A percentile compares a stretch with the other conserved stretches of the same genome.
These are phyloP conservation scores for Cyanidioschyzon merolae DNA, from an alignment of 23 red algal genomes.

Conservation along the genomic window DNA sequence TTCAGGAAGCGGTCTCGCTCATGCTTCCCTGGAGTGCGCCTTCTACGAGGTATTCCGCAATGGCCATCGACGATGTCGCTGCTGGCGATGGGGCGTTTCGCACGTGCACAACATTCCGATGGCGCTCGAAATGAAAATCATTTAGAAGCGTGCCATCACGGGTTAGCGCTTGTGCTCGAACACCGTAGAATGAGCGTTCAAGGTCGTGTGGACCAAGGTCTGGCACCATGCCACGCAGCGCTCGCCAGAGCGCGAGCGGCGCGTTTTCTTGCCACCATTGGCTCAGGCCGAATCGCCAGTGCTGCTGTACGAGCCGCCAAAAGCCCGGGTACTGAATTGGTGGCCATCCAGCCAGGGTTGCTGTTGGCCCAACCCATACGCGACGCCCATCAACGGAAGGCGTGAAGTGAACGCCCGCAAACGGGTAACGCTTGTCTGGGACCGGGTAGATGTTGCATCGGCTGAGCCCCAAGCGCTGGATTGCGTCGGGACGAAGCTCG, in stretches of 20 bases:
- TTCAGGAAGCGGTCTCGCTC: no score
- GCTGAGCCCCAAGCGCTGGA: constrained; percentile 28
- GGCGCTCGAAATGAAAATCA: constrained; percentile 67
- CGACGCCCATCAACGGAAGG: constrained; percentile 45
- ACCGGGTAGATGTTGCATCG: constrained; percentile 60
- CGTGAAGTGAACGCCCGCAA: constrained; percentile 79
- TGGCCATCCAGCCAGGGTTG: constrained; percentile 37
- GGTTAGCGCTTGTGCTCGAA: constrained; percentile 61
- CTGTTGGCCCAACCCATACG: constrained; percentile 58
- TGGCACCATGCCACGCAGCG: constrained; percentile 15
- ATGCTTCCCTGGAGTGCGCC: no score
- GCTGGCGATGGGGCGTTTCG: constrained; percentile 76
- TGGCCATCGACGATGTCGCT: constrained; percentile 58
- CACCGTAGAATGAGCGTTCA: constrained; percentile 11
- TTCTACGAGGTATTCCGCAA: constrained; percentile 47
- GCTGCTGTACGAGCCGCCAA: constrained; percentile 32
- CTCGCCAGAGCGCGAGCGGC: not conserved
- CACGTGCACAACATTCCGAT: constrained; percentile 44
- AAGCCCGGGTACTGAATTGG: constrained; percentile 25
- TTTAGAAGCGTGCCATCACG: constrained; percentile 45
- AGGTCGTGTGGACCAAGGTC: not conserved
- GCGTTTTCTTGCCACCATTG: constrained; percentile 32
- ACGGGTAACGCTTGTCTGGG: constrained; percentile 42
- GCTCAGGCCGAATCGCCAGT: constrained; percentile 14
- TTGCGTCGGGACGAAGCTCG: constrained; percentile 18